These are phyloP conservation scores for Apostasia ramifera DNA, from an alignment of 106 monocot species.

Conservation along the genomic window DNA sequence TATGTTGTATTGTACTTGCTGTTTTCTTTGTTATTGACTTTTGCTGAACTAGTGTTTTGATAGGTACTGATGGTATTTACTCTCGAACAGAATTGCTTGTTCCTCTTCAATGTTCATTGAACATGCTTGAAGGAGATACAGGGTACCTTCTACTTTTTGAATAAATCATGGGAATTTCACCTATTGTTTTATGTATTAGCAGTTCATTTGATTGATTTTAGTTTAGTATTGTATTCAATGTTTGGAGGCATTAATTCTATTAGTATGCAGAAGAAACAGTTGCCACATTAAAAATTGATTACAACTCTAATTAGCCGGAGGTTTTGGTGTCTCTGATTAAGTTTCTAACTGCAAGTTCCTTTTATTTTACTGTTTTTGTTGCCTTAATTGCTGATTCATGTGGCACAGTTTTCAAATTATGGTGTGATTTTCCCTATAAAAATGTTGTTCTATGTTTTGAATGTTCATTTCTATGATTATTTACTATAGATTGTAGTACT, in stretches of 20 bases:
- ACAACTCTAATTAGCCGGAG: no score
- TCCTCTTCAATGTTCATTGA: conserved; percentile 65
- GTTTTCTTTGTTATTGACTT: conserved; percentile 1
- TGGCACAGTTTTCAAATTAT: no score
- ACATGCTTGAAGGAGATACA: conserved; percentile 96
- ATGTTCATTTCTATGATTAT: no score
- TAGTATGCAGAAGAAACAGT: background rate
- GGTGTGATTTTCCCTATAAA: no score
- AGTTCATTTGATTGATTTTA: background rate
- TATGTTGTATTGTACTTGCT: background rate
- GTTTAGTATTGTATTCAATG: background rate
- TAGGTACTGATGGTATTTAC: conserved; percentile 7
- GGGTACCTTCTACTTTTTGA: conserved; percentile 46
- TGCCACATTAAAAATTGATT: no score
- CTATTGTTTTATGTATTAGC: background rate
- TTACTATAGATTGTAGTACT: no score
- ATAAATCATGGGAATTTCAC: background rate
- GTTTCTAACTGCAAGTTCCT: no score
- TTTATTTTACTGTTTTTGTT: no score
- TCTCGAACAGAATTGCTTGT: conserved; percentile 35
- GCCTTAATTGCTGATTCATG: no score
- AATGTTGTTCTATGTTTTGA: no score
- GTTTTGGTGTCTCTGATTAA: no score
- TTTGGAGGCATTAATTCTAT: background rate
- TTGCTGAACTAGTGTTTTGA: conserved; percentile 1